Evolutionary conservation across 2,329 filamentous ascomycete species (phyloP), one percentile per base, ranked within the genome.

Genomic region (Zalaria obscura): DNA sequence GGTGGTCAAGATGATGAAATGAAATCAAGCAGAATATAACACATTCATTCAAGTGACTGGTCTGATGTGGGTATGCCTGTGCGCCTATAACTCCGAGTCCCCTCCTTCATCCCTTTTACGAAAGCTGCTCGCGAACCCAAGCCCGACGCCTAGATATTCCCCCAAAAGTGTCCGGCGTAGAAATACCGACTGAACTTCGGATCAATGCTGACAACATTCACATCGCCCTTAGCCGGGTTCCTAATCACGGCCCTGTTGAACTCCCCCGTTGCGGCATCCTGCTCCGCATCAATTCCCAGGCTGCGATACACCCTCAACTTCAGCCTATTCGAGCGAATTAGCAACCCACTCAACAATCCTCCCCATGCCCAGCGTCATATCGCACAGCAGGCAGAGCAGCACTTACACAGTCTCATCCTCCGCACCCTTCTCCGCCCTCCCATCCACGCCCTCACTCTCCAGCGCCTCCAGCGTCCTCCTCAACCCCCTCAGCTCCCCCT

Each of bases 91-190:
- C 18, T 18, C 18, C 18, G 18, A 18, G 18, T 18, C 18, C 18
- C 18, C 18, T 18, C 18, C 18, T 18, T 18, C 18, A 18, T 18
- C 18, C 18, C 18, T 18, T 18, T 18, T 2, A 33, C 8, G 9
- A 39, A 33, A 10, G 5, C 4, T n/a, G 10, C 5, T n/a, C 27
- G 5, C 2, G 4, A 5, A 27, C 6, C 28, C 38, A 9, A n/a
- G 10, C 11, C 32, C 7, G 25, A 29, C 25, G 8, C 25, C 60
- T 67, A 93, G 59, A 95, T 69, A 27, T 79, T 89, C 54, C 86
- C 74, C 91, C 91, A 98, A 57, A 96, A 93, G 60, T 93, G 93
- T 54, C 94, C 93, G 25, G 88, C 85, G 55, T 95, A 94, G 57
- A 93, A 95, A 60, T 83, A 89, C 47, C 80, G 74, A 44, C 84